Base-by-base conservation (phyloP, 1,139 yeast genomes). In the Hyphopichia khmerensis region DNA sequence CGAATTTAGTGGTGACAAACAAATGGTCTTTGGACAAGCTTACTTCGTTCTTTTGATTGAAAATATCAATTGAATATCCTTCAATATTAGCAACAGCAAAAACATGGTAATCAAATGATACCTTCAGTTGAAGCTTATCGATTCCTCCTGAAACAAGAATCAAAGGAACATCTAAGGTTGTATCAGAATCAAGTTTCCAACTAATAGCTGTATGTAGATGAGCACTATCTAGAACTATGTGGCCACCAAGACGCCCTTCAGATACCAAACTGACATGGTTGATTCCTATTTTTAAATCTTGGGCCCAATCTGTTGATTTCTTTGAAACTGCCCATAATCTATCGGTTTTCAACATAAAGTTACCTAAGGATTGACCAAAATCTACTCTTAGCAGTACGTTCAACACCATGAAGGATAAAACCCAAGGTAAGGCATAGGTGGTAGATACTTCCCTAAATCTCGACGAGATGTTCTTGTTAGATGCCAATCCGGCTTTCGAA, bases 291-390 rank as follows among this genome's bases (percentile, higher is more conserved):
- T 80, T 75, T 51, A 90, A 62, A 45, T 80, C 80, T 51, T 89
- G 96, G 38, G 86, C 83, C 84, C 90, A 84, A 46, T 79, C 79
- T 1, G 80, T 69, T 2, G 81, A 70, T 54, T 88, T 90, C 46
- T 81, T 77, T 0, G 91, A 79, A 0, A 84, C 74, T 1, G 82
- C 72, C 93, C 96, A 88, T 13, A 84, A 63, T 38, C 77, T 71
- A 42, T 82, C 84, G 21, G 87, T 49, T 0, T 59, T 61, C 14
- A 88, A 64, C 2, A 72, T 65, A 40, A 86, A 63, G 26, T 78
- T 72, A 16, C 98, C 98, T 32, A 93, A 66, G 0, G 96, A 81
- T 40, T 87, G 88, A 0, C 98, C 98, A 50, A 91, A 72, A 52
- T 89, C 95, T 16, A 87, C 80, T 35, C 71, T 74, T 4, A 86